phyloP scores from a whole-genome alignment of 2,329 filamentous ascomycete species.

The Phaeosphaeriaceae sp. region DNA sequence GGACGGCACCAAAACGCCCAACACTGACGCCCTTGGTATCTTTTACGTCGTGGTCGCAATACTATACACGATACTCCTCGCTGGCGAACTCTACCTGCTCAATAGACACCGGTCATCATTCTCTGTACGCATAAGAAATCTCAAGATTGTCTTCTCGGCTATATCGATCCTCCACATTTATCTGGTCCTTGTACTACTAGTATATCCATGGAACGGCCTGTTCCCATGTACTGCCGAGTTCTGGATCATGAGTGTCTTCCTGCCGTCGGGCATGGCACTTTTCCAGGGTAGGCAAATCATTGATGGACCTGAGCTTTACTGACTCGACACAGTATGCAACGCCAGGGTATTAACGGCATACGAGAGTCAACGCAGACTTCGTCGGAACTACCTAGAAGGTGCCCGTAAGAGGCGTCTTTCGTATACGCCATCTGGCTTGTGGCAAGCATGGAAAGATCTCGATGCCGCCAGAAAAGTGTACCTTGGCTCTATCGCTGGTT shows the following conservation, averaged over 20 bases:
- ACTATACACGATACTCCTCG: conserved; percentile 42
- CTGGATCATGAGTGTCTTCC: conserved; percentile 49
- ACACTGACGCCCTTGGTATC: conserved; percentile 42
- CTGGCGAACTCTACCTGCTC: conserved; percentile 38
- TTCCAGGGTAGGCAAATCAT: conserved; percentile 40
- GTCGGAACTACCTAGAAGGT: conserved; percentile 42
- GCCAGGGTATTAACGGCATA: conserved; percentile 46
- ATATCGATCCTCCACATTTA: conserved; percentile 47
- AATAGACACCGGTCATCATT: conserved; percentile 38
- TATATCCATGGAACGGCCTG: conserved; percentile 46
- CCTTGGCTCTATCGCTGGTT: conserved; percentile 35
- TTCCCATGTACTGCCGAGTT: conserved; percentile 48
- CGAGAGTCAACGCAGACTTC: conserved; percentile 44
- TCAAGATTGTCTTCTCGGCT: conserved; percentile 43
- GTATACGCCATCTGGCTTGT: conserved; percentile 38
- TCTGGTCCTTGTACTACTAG: conserved; percentile 43
- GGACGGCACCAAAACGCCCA: conserved; percentile 36
- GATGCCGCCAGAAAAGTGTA: conserved; percentile 45
- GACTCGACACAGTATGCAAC: conserved; percentile 36
- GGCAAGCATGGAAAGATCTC: conserved; percentile 37
- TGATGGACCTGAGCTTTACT: not conserved
- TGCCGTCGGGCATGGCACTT: conserved; percentile 48
- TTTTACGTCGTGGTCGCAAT: conserved; percentile 41
- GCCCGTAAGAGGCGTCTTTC: conserved; percentile 42
- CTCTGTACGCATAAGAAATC: conserved; percentile 41